Base-by-base conservation (phyloP, 2,329 filamentous ascomycete species). In the Sporothrix curviconia region DNA sequence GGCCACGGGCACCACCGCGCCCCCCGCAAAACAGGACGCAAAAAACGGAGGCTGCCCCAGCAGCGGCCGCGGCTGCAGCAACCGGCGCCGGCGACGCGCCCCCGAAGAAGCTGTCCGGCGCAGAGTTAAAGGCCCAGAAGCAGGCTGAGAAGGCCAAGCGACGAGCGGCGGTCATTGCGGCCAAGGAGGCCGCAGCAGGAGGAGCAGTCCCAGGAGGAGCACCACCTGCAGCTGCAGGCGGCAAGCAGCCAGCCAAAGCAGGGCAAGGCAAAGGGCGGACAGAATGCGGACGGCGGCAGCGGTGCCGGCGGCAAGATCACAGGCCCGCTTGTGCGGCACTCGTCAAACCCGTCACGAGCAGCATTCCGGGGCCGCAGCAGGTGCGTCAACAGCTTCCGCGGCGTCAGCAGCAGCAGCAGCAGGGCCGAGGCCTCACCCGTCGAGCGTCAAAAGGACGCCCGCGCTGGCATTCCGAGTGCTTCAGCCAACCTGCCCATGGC, bases 71-170 rank as follows among this genome's bases (percentile, higher is more conserved):
- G 22, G 37, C 36, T 7, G 12, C 44, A 22, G 25, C 46, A 32
- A 56, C 43, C 57, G 65, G 46, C 40, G 15, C 14, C 52, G 32
- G 24, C n/a, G 57, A 56, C 55, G 54, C 67, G 5, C 55, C 69
- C 4, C 70, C 72, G 15, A 64, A 65, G 65, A 88, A 89, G 69
- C 75, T 89, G 32, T 84, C 87, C 1, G 80, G 81, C 36, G 90
- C 90, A 19, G 88, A 95, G 71, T 69, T 95, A 67, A 97, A 97
- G 74, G 92, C 92, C 66, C 85, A 84, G 69, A 87, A 87, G 61
- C 92, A 96, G 71, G 92, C 90, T 32, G 92, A 96, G 70, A 97
- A 96, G 75, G 87, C 89, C 54, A 91, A 91, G 47, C 81, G 90
- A 60, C 82, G 92, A 74, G 90, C 88, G 50, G 85, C 85, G 67